Evolutionary conservation across 768 basidiomycete species (phyloP), one percentile per base, ranked within the genome.

Genomic region (Boletus insuetus): DNA sequence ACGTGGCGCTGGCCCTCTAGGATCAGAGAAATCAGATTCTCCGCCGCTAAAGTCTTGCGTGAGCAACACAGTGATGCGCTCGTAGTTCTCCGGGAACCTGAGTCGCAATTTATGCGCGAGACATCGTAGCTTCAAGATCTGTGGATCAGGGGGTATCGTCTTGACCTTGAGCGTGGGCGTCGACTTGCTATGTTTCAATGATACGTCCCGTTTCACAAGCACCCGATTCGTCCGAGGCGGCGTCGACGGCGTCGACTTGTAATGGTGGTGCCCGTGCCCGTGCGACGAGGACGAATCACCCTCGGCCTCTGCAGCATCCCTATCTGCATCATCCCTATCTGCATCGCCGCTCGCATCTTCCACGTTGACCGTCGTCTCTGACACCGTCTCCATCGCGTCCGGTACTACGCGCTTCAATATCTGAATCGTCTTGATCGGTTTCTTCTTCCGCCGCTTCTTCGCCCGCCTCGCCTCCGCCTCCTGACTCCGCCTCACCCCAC

Each of bases 91-190:
- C 19, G 82, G 82, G 66, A 84, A 87, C 37, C 78, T 71, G 56
- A 79, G 72, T 44, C 80, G 76, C 47, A 87, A 69, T 61, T 83
- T 82, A 58, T 78, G 77, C 11, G 83, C 82, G 9, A 87, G 75
- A 51, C 77, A 69, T 14, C 84, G 76, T 34, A 87, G 63, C 50
- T 81, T 80, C 9, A 79, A 68, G 16, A 78, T 76, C 19, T 74
- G 76, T 4, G 78, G 76, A 56, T 81, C 80, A 46, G 77, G 69
- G 6, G 78, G 73, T 55, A 75, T 70, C 47, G 73, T 72, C 48
- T 68, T 55, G 40, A 75, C 65, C 46, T 73, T 75, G 34, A 81
- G 73, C 43, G 63, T 67, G 9, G 79, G 80, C 0, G 80, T 82
- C 17, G 81, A 82, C 51, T 71, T 74, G 66, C 72, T 78, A 59